Conservation (phyloP, 2,329 filamentous ascomycete species). For the Akanthomyces lecanii region DNA sequence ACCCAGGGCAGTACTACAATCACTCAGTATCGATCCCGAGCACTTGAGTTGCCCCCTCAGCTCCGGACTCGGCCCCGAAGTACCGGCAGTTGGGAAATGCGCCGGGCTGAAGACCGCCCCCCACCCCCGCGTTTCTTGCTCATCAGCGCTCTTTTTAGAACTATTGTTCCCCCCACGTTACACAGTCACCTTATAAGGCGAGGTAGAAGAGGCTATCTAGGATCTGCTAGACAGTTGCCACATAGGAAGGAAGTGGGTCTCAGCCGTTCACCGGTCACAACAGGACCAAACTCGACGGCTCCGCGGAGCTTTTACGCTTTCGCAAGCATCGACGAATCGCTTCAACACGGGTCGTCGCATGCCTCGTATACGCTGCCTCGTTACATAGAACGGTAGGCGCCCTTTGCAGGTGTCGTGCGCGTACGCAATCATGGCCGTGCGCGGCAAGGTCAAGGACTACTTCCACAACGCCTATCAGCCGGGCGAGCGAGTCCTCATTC, state of each 20-base stretch:
- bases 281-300: not conserved
- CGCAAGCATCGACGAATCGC: not conserved
- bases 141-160: too few species aligned
- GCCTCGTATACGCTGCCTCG: not conserved
- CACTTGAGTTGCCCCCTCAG: too few species aligned
- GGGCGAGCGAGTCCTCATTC: conserved; percentile 43
- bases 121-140: not conserved
- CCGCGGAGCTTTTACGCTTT: not conserved
- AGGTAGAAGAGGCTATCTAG: too few species aligned
- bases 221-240: too few species aligned
- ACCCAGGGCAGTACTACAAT: too few species aligned
- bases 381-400: not conserved
- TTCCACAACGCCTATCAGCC: conserved; percentile 33
- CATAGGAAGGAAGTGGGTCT: too few species aligned
- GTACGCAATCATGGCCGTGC: conserved; percentile 10
- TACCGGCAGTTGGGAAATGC: not conserved
- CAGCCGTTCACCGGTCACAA: too few species aligned
- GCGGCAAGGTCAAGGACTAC: conserved; percentile 28
- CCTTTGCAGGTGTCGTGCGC: not conserved
- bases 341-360: not conserved
- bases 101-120: not conserved
- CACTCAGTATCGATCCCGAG: too few species aligned
- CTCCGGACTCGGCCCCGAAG: too few species aligned
- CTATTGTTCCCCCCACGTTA: too few species aligned
- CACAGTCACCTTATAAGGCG: too few species aligned